Conservation (phyloP, 2,329 filamentous ascomycete genomes). For the Teratosphaeria destructans region DNA sequence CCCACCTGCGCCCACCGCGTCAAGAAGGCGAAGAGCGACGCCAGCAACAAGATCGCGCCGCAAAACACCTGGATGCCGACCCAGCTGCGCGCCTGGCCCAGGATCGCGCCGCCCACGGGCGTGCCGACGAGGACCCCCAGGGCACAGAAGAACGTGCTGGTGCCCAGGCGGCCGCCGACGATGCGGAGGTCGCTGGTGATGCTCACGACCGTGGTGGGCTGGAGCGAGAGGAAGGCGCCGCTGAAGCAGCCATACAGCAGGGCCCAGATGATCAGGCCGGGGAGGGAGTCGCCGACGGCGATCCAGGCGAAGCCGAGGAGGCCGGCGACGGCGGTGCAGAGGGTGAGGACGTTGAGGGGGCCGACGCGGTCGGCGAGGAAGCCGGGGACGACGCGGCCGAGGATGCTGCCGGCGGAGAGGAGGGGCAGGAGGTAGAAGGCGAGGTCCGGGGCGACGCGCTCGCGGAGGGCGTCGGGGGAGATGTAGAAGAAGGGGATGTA, state of each 20-base stretch:
- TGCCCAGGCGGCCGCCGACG: conserved; percentile 11
- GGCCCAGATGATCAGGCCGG: conserved; percentile 12
- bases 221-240: conserved; percentile 14
- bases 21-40: conserved; percentile 8
- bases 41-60: conserved; percentile 5
- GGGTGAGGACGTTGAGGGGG: conserved; percentile 37
- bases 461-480: conserved; percentile 46
- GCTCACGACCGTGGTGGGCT: conserved; percentile 7
- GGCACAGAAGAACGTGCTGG: conserved; percentile 9
- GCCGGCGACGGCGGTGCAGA: conserved; percentile 27
- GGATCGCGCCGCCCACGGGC: conserved; percentile 10
- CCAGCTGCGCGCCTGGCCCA: conserved; percentile 7
- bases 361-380: conserved; percentile 42
- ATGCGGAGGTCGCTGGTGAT: conserved; percentile 13
- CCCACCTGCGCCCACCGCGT: conserved; percentile 11
- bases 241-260: conserved; percentile 15
- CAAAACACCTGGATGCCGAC: conserved; percentile 11
- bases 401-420: conserved; percentile 49
- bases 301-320: conserved; percentile 15
- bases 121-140: conserved; percentile 13
- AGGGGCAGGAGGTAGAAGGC: conserved; percentile 58
- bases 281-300: not conserved
- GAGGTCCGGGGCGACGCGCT: conserved; percentile 42
- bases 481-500: conserved; percentile 49
- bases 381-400: conserved; percentile 48